phyloP scores from a whole-genome alignment of 495 filamentous ascomycete species.

The Xylaria grammica region DNA sequence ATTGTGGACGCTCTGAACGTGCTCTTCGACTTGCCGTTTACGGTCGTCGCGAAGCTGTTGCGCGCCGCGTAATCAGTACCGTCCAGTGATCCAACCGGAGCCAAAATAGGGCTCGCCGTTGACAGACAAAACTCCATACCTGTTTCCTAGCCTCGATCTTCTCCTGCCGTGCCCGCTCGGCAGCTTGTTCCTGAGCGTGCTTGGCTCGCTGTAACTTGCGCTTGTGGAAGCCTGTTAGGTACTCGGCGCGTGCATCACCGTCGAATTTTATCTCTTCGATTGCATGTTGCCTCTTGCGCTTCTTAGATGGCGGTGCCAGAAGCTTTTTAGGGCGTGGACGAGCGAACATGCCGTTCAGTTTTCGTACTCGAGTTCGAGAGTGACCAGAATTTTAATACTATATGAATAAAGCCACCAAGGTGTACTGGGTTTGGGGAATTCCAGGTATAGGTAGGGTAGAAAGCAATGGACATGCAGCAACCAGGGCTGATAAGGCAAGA shows the following conservation, averaged over 20 bases:
- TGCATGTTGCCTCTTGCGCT: constrained; percentile 62
- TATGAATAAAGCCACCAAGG: background rate
- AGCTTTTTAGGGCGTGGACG: constrained; percentile 56
- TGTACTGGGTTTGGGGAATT: constrained; percentile 3
- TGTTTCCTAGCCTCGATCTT: constrained; percentile 72
- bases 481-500: constrained; percentile 5
- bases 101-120: background rate
- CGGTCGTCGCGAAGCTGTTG: constrained; percentile 78
- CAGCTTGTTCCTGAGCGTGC: constrained; percentile 78
- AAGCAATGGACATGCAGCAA: constrained; percentile 1
- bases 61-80: constrained; percentile 11
- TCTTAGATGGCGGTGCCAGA: constrained; percentile 62
- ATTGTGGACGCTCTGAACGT: constrained; percentile 73
- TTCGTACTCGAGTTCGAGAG: too few relatives aligned
- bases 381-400: background rate
- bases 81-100: constrained; percentile 20
- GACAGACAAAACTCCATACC: constrained; percentile 50
- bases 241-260: constrained; percentile 73
- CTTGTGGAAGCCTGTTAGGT: constrained; percentile 94
- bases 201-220: constrained; percentile 84
- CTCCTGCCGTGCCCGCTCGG: constrained; percentile 73
- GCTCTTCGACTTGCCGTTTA: constrained; percentile 75
- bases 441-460: background rate
- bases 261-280: constrained; percentile 88
- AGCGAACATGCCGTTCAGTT: constrained; percentile 45